Evolutionary conservation across 768 basidiomycete genomes (phyloP).

Genomic region (Trichaptum fuscoviolaceum): DNA sequence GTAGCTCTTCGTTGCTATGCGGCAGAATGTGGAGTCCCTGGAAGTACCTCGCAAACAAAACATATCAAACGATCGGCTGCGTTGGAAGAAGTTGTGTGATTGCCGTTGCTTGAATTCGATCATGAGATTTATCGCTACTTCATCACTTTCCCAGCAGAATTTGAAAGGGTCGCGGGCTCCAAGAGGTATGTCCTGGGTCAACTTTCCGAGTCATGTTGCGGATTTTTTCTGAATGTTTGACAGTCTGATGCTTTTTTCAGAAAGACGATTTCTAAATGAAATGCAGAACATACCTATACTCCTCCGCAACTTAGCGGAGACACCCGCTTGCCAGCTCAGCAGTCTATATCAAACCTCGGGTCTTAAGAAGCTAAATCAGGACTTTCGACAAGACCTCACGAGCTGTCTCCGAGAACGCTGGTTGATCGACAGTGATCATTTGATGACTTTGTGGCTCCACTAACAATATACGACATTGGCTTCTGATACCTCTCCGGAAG

Average conservation of each 20-base stretch:
- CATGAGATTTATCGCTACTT: no score
- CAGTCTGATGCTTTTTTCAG: no score
- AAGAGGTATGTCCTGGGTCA: neutral
- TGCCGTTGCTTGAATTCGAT: no score
- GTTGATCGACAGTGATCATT: neutral
- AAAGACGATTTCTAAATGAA: no score
- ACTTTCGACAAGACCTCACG: neutral
- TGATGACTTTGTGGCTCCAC: neutral
- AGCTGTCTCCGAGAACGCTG: neutral
- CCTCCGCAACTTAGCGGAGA: no score
- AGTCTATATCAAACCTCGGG: neutral
- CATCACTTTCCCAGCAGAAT: no score
- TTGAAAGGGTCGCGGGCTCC: no score
- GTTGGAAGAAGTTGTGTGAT: no score
- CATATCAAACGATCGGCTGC: neutral
- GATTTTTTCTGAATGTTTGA: neutral
- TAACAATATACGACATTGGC: neutral
- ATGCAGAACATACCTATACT: no score
- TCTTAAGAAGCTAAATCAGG: neutral
- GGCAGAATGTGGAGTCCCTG: conserved; percentile 16
- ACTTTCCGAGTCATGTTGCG: neutral
- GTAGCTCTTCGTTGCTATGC: conserved; percentile 10
- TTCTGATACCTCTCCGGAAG: no score
- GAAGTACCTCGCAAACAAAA: conserved; percentile 1
- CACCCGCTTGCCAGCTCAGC: neutral